Conservation (phyloP, 1,139 yeast genomes). For the Yamadazyma sp. region DNA sequence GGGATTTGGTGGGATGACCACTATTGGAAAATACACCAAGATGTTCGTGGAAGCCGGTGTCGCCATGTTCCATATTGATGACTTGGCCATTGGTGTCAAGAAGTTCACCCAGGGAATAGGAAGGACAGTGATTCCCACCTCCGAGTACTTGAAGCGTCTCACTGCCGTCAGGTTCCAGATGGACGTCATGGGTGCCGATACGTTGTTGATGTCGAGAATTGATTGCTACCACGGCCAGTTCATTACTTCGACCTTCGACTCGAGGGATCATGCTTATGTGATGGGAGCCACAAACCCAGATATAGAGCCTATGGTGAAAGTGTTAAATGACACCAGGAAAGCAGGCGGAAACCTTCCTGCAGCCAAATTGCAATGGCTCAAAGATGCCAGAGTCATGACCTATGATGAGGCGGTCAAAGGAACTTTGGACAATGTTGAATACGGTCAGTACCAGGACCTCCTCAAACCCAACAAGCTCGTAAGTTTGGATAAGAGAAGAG, state of each 20-base stretch:
- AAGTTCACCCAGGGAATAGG: constrained; percentile 68
- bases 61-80: constrained; percentile 64
- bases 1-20: constrained; percentile 67
- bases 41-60: constrained; percentile 66
- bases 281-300: constrained; percentile 25
- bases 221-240: constrained; percentile 61
- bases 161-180: constrained; percentile 63
- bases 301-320: constrained; percentile 48
- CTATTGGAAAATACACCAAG: constrained; percentile 64
- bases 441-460: constrained; percentile 14
- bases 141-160: constrained; percentile 55
- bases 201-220: constrained; percentile 59
- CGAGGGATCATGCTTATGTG: constrained; percentile 17
- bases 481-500: constrained; percentile 21
- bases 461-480: constrained; percentile 19
- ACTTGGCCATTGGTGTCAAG: constrained; percentile 65
- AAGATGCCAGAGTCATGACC: constrained; percentile 40
- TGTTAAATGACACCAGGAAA: constrained; percentile 34
- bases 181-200: constrained; percentile 63
- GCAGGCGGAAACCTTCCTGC: constrained; percentile 8
- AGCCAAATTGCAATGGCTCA: constrained; percentile 46
- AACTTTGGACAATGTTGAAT: constrained; percentile 15
- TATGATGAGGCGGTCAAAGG: constrained; percentile 48
- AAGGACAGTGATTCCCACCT: constrained; percentile 61
- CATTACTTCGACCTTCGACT: constrained; percentile 55